These are phyloP conservation scores for Sordariomycetes sp. DNA, from an alignment of 2,329 filamentous ascomycete genomes.

Conservation along the genomic window DNA sequence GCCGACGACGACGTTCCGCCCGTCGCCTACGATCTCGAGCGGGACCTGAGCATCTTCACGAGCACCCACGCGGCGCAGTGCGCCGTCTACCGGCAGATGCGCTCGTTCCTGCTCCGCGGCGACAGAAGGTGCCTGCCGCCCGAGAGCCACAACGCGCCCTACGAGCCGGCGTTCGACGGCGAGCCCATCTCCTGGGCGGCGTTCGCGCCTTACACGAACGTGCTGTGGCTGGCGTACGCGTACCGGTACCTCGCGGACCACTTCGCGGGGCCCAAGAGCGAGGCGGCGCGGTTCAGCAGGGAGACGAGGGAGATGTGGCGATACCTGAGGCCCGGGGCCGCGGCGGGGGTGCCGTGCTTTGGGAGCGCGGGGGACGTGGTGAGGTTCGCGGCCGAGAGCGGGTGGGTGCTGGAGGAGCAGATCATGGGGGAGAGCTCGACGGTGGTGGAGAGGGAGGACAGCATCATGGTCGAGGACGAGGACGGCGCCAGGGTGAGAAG, in stretches of 20 bases:
- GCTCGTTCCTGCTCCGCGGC: constrained; percentile 38
- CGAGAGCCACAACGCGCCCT: constrained; percentile 29
- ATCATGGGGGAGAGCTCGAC: constrained; percentile 25
- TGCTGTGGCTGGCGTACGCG: constrained; percentile 51
- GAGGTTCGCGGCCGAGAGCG: constrained; percentile 41
- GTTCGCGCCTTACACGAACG: constrained; percentile 48
- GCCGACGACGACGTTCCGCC: constrained; percentile 18
- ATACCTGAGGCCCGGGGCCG: constrained; percentile 38
- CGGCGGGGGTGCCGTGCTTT: constrained; percentile 32
- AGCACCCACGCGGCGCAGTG: constrained; percentile 48
- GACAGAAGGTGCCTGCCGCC: constrained; percentile 36
- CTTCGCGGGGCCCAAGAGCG: constrained; percentile 28
- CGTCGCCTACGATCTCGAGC: constrained; percentile 45
- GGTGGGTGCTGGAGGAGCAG: constrained; percentile 42
- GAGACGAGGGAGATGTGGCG: constrained; percentile 38
- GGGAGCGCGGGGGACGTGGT: constrained; percentile 42
- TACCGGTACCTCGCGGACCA: constrained; percentile 36
- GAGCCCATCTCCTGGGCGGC: constrained; percentile 36
- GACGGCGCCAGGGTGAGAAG: constrained; percentile 3
- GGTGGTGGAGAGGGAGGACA: constrained; percentile 21
- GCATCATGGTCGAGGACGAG: constrained; percentile 21
- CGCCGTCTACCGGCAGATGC: constrained; percentile 48
- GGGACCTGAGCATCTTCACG: constrained; percentile 44
- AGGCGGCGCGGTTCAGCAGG: constrained; percentile 29
- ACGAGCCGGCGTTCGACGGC: constrained; percentile 29